These are phyloP conservation scores for Didymellaceae sp. DNA, from an alignment of 2,329 filamentous ascomycete genomes.

Conservation along the genomic window DNA sequence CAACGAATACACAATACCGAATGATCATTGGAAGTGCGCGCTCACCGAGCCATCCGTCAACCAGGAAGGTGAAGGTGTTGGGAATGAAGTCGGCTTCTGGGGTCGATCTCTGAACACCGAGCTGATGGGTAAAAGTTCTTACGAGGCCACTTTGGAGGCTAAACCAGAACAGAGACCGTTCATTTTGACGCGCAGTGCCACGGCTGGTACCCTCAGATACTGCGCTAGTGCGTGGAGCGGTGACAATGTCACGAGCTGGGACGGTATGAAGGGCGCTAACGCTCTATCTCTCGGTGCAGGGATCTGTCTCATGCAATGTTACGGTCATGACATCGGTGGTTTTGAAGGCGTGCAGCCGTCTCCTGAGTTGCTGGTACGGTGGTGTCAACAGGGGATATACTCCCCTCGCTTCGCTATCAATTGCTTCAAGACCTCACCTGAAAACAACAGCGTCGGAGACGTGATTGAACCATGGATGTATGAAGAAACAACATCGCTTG, in stretches of 20 bases:
- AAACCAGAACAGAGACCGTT: slow-evolving; percentile 68
- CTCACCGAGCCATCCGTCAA: slow-evolving; percentile 53
- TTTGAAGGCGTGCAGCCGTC: slow-evolving; percentile 76
- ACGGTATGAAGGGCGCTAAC: slow-evolving; percentile 74
- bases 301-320: slow-evolving; percentile 71
- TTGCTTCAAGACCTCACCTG: slow-evolving; percentile 74
- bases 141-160: slow-evolving; percentile 68
- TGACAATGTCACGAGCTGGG: slow-evolving; percentile 77
- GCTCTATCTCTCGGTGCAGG: slow-evolving; percentile 72
- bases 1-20: slow-evolving; percentile 73
- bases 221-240: slow-evolving; percentile 76
- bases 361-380: slow-evolving; percentile 73
- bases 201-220: slow-evolving; percentile 72
- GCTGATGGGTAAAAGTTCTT: slow-evolving; percentile 72
- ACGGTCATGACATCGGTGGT: slow-evolving; percentile 76
- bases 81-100: slow-evolving; percentile 69
- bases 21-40: slow-evolving; percentile 70
- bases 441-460: slow-evolving; percentile 71
- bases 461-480: slow-evolving; percentile 84
- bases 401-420: slow-evolving; percentile 77
- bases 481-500: slow-evolving; percentile 66
- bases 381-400: slow-evolving; percentile 75
- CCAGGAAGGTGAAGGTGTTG: slow-evolving; percentile 43
- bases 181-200: slow-evolving; percentile 73
- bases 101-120: slow-evolving; percentile 73